Base-by-base conservation (phyloP, 768 basidiomycete species). In the Cystofilobasidium capitatum region DNA sequence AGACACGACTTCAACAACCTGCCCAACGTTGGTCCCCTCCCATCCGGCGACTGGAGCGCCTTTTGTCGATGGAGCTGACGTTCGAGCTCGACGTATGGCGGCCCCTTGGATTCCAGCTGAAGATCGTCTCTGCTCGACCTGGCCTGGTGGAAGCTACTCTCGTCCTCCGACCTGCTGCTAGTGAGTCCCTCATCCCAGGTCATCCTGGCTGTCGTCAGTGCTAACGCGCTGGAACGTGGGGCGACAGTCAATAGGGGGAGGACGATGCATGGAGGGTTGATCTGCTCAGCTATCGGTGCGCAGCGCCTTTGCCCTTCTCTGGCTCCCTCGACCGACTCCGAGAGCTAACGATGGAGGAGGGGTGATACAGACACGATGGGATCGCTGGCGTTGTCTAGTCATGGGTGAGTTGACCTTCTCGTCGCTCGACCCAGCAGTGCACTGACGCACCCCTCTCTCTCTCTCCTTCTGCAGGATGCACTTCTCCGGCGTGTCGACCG, bases 301-400 rank as follows among this genome's bases (percentile, higher is more conserved):
- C 24, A 40, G 13, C 16, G 24, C 7, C 31, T 37, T 39, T 59
- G 58, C 36, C 31, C 13, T 22, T n/a, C n/a, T n/a, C n/a, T n/a
- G n/a, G n/a, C n/a, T n/a, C n/a, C n/a, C n/a, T n/a, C n/a, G n/a
- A n/a, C n/a, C n/a, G n/a, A n/a, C n/a, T n/a, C n/a, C n/a, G n/a
- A n/a, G n/a, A n/a, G 40, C 36, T 44, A 20, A 4, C 39, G 7
- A 26, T n/a, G 17, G 6, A 14, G 22, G 6, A n/a, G n/a, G n/a
- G n/a, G n/a, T n/a, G n/a, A 7, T 10, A 13, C 36, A 66, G 65
- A 66, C 20, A 66, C 65, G 9, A 66, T 66, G 58, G 65, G 65
- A 9, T 66, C 65, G 35, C 65, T 66, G 5, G 65, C 65, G 14
- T 58, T 66, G 16, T 66, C 63, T 6, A 55, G 36, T 17, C 63